phyloP scores from a whole-genome alignment of 805 yeast species.

The Cyberlindnera subsufficiens region DNA sequence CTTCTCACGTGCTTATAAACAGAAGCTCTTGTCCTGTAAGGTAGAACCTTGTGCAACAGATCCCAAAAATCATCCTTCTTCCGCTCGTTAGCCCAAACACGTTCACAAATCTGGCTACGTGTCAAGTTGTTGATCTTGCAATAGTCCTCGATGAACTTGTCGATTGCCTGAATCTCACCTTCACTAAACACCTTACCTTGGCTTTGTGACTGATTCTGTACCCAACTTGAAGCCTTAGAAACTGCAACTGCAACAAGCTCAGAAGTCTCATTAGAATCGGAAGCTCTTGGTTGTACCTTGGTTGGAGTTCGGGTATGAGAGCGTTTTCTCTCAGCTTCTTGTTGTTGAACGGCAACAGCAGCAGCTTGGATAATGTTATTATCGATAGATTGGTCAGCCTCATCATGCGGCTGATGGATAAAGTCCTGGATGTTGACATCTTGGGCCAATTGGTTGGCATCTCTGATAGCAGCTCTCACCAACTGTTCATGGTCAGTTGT shows the following conservation, averaged over 20 bases:
- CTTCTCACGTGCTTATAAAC: conserved; percentile 91
- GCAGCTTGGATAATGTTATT: conserved; percentile 24
- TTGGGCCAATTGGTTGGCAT: conserved; percentile 57
- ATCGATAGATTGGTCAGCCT: conserved; percentile 9
- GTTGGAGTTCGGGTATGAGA: conserved; percentile 3
- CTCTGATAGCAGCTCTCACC: conserved; percentile 66
- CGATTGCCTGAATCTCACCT: conserved; percentile 68
- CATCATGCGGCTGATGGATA: conserved; percentile 22
- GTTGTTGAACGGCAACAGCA: conserved; percentile 17
- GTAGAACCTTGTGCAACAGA: conserved; percentile 67
- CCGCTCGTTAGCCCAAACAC: conserved; percentile 85
- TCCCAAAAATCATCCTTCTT: conserved; percentile 92
- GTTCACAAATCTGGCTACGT: conserved; percentile 65
- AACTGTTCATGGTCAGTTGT: conserved; percentile 52
- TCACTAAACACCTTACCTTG: conserved; percentile 39
- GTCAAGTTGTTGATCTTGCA: conserved; percentile 56
- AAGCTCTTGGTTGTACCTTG: neutral
- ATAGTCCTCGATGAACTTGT: conserved; percentile 65
- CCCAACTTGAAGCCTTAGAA: conserved; percentile 32
- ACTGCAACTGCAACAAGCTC: conserved; percentile 38
- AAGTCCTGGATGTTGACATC: conserved; percentile 30
- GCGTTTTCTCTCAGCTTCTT: conserved; percentile 4
- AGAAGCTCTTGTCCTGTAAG: conserved; percentile 82
- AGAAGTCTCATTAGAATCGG: conserved; percentile 27
- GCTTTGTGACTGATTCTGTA: conserved; percentile 1